Percentiles rank a stretch among this genome's conserved stretches.
Conservation (phyloP, 495 filamentous ascomycete species). For the Podospora bellae-mahoneyi region DNA sequence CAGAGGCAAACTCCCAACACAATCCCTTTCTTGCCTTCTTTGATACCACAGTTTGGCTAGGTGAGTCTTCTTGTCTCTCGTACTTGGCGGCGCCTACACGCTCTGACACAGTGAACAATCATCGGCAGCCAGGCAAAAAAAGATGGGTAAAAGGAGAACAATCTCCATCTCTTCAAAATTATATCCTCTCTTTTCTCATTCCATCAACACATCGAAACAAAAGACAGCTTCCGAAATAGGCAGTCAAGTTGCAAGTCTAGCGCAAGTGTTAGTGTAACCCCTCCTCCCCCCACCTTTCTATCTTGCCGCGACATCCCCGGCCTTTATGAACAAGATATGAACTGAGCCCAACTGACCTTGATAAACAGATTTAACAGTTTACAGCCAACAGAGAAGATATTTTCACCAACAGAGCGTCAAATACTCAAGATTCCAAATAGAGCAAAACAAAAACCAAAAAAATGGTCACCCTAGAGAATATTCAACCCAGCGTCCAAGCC, state of each 20-base stretch:
- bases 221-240: background rate
- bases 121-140: background rate
- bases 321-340: background rate
- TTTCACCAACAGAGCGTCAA: background rate
- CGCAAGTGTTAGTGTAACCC: background rate
- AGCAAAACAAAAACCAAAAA: background rate
- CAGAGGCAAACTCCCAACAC: background rate
- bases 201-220: background rate
- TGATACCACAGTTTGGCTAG: background rate
- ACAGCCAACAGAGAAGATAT: background rate
- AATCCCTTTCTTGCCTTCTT: background rate
- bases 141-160: background rate
- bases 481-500: slow-evolving; percentile 3
- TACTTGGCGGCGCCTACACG: background rate
- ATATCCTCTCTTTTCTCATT: background rate
- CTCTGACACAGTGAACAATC: background rate
- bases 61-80: background rate
- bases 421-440: background rate
- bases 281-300: background rate
- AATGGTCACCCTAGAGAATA: slow-evolving; percentile 1
- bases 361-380: background rate
- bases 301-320: slow-evolving; percentile 5
- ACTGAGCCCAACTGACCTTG: background rate
- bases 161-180: background rate
- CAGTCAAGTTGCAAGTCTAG: background rate